These are phyloP conservation scores for Astrothelium macrocarpum DNA, from an alignment of 495 filamentous ascomycete species.

Conservation along the genomic window DNA sequence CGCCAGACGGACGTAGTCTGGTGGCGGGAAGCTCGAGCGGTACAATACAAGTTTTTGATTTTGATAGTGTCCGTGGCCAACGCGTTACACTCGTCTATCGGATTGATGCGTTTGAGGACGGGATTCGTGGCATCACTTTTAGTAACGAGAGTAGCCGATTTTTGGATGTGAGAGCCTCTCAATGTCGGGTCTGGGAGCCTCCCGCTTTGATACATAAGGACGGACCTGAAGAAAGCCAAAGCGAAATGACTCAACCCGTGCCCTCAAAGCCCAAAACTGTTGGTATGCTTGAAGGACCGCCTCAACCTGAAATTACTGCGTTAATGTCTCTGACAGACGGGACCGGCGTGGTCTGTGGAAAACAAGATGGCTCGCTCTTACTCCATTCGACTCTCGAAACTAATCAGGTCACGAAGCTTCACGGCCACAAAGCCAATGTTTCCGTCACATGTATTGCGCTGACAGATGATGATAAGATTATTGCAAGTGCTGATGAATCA, in stretches of 20 bases:
- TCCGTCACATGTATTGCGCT: not conserved
- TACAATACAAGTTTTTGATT: constrained; percentile 25
- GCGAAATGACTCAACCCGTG: constrained; percentile 5
- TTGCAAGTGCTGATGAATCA: not conserved
- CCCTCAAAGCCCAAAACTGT: constrained; percentile 1
- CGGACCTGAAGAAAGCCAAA: not conserved
- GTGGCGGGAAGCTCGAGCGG: constrained; percentile 21
- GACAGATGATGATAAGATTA: not conserved
- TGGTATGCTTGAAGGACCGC: constrained; percentile 8
- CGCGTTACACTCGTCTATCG: constrained; percentile 23
- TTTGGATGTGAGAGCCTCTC: constrained; percentile 23
- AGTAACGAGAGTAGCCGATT: constrained; percentile 26
- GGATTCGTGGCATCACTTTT: constrained; percentile 23
- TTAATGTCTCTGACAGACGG: not conserved
- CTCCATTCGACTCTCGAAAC: not conserved
- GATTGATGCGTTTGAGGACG: constrained; percentile 15
- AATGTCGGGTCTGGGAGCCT: constrained; percentile 31
- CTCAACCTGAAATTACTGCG: constrained; percentile 4
- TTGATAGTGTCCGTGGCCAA: constrained; percentile 14
- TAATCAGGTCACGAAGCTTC: not conserved
- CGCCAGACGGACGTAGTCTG: constrained; percentile 23
- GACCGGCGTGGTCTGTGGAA: constrained; percentile 4
- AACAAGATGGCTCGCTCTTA: constrained; percentile 5
- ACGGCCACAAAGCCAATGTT: not conserved
- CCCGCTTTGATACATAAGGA: constrained; percentile 13